phyloP scores from a whole-genome alignment of 176 grass and related monocot species.

The Raddia distichophylla region DNA sequence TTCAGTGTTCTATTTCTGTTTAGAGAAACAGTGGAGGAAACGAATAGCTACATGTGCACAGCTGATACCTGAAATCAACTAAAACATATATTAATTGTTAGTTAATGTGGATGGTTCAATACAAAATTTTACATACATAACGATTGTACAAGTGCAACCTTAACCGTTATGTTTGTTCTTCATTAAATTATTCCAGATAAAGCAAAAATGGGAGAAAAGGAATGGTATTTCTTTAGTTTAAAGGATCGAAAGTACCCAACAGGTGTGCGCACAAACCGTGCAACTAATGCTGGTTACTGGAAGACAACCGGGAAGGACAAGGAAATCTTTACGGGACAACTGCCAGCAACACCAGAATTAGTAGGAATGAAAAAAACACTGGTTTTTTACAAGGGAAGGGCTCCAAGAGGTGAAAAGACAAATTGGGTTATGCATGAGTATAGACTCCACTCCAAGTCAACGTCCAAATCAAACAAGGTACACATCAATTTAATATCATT shows the following conservation, averaged over 20 bases:
- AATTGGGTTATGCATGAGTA: slow-evolving; percentile 98
- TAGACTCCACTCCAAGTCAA: slow-evolving; percentile 54
- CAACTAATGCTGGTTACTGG: slow-evolving; percentile 82
- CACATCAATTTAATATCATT: background rate
- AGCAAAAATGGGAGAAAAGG: slow-evolving; percentile 88
- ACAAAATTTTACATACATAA: background rate
- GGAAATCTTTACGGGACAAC: slow-evolving; percentile 65
- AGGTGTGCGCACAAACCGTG: slow-evolving; percentile 76
- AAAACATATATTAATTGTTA: background rate
- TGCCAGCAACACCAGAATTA: slow-evolving; percentile 21
- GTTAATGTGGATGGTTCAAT: background rate
- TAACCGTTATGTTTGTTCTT: background rate
- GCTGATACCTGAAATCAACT: background rate
- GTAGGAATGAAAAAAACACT: slow-evolving; percentile 93
- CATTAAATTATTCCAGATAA: slow-evolving; percentile 49
- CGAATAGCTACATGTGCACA: background rate
- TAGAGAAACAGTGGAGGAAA: background rate
- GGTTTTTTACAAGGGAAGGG: slow-evolving; percentile 95
- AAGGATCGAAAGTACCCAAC: slow-evolving; percentile 82
- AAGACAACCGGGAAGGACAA: slow-evolving; percentile 87
- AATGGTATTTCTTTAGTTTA: slow-evolving; percentile 95
- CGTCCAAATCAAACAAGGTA: slow-evolving; percentile 79
- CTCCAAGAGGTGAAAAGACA: slow-evolving; percentile 81
- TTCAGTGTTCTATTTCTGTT: background rate
- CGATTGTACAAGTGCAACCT: background rate